A percentile compares a stretch with the other conserved stretches of the same genome.
These are phyloP conservation scores for Ascochyta viciae-villosae DNA, from an alignment of 2,329 filamentous ascomycete species.

Conservation along the genomic window DNA sequence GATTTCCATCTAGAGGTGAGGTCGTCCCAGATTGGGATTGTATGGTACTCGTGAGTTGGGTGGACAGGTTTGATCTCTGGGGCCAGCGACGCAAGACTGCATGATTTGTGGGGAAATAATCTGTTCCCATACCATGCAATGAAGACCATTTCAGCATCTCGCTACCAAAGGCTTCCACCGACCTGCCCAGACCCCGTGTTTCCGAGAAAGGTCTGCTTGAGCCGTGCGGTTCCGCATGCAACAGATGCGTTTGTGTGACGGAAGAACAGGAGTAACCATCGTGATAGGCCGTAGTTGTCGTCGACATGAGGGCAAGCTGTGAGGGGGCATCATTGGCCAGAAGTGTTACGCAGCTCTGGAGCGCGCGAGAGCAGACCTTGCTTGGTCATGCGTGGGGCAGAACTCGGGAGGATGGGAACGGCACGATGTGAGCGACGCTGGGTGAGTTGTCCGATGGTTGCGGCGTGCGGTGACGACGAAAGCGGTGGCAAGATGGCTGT, in stretches of 20 bases:
- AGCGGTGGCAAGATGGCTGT: background rate
- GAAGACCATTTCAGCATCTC: background rate
- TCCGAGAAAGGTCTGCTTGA: background rate
- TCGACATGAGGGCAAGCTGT: slow-evolving; percentile 11
- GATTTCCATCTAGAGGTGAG: background rate
- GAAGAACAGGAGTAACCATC: slow-evolving; percentile 9
- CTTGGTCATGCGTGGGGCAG: slow-evolving; percentile 16
- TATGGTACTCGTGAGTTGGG: slow-evolving; percentile 5
- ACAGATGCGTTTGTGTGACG: slow-evolving; percentile 4
- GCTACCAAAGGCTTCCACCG: background rate
- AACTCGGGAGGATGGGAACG: slow-evolving; percentile 6
- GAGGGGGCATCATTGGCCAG: slow-evolving; percentile 9
- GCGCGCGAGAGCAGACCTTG: slow-evolving; percentile 12
- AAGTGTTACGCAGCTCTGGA: slow-evolving; percentile 12
- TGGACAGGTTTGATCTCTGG: background rate
- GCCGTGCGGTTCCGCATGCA: slow-evolving; percentile 18
- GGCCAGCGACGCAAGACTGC: background rate
- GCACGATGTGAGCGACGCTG: slow-evolving; percentile 4
- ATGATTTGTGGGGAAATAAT: background rate
- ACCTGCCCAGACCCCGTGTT: slow-evolving; percentile 4
- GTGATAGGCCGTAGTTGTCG: slow-evolving; percentile 4
- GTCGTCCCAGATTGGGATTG: slow-evolving; percentile 1
- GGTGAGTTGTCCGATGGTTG: slow-evolving; percentile 12
- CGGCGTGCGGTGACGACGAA: slow-evolving; percentile 4
- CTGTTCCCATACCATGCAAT: background rate